Conservation (phyloP, 768 basidiomycete genomes). For the Cyclocybe cylindracea region DNA sequence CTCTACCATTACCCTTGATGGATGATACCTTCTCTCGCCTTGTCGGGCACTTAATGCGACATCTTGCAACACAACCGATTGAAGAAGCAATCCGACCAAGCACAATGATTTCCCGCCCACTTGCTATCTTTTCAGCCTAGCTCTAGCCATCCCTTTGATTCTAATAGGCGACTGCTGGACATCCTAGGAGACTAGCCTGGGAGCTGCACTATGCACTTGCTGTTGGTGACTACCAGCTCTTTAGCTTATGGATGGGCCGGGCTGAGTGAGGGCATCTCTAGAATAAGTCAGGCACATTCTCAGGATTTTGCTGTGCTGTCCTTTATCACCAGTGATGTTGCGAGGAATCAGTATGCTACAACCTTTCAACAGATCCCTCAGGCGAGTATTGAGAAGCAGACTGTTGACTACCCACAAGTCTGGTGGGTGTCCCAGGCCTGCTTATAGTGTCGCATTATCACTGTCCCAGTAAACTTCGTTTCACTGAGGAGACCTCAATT, state of each 20-base stretch:
- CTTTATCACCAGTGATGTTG: background rate
- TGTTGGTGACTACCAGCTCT: background rate
- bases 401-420: background rate
- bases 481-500: background rate
- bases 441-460: background rate
- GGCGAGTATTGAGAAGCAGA: background rate
- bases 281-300: background rate
- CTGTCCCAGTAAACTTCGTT: background rate
- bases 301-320: background rate
- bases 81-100: background rate
- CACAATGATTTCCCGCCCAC: background rate
- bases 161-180: constrained; percentile 4
- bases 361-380: background rate
- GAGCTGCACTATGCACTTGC: background rate
- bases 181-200: constrained; percentile 2
- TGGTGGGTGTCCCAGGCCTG: constrained; percentile 1
- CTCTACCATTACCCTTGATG: background rate
- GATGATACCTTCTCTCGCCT: background rate
- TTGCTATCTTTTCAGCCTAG: background rate
- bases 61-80: constrained; percentile 4
- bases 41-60: background rate
- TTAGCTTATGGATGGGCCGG: constrained; percentile 7
- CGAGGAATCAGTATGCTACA: background rate
- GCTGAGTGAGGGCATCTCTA: constrained; percentile 4
- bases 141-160: background rate